Evolutionary conservation across 129 eudicot genomes (phyloP), one percentile per base, ranked within the genome.

Genomic region (Arctium minus): DNA sequence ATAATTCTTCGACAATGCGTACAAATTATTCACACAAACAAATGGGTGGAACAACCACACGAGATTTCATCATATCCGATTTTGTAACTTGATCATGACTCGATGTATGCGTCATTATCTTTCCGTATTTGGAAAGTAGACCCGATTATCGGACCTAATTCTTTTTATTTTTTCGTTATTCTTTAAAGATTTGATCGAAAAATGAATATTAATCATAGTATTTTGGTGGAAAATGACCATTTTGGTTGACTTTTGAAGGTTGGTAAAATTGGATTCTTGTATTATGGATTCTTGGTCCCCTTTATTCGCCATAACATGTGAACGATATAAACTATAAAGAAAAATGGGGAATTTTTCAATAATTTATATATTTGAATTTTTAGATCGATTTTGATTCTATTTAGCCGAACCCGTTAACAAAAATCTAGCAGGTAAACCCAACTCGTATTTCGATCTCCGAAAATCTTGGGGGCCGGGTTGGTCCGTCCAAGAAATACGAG

Each of bases 221-320:
- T 77, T 33, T 53, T 4, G 65, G 65, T 53, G 65, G 65, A 1
- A 5, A 17, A n/a, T 60, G 68, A 4, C 15, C n/a, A 77, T 77
- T 13, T n/a, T n/a, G 81, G 65, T 79, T 69, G 82, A 69, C 82
- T 79, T 69, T 60, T 30, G 67, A 68, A 30, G 9, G 42, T 39
- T 68, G 35, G 75, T 39, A 29, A 37, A 17, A 15, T 39, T 79
- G 12, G 74, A 79, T 79, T 69, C 76, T 79, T 79, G 22, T 30
- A 65, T 69, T 32, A 40, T 12, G 72, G 33, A 42, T 68, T 79
- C 67, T 6, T 17, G 70, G 4, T 67, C 82, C 75, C 68, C 65
- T 79, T 78, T 78, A 65, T 65, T 79, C 65, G 44, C 71, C 46
- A 76, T 33, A 40, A 67, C 3, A 65, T 39, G 40, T 60, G 65